Evolutionary conservation across 306 rosid species (phyloP).

Genomic region (Oemleria cerasiformis): DNA sequence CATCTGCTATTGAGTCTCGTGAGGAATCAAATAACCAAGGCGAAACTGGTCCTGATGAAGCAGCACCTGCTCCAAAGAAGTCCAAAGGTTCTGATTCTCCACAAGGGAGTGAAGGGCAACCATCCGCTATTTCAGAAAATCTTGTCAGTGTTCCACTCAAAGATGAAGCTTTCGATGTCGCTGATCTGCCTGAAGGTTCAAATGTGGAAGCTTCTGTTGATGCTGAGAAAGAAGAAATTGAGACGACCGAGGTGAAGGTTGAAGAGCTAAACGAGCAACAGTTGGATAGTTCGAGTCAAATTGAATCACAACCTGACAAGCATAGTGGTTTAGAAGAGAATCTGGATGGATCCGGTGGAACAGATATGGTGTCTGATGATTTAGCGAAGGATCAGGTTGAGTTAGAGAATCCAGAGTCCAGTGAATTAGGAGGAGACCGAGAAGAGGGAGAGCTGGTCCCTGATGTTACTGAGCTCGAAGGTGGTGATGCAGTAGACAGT

Average conservation of each 20-base stretch:
- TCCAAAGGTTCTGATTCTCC: conserved; percentile 63
- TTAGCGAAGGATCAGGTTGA: conserved; percentile 54
- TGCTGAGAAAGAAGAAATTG: conserved; percentile 61
- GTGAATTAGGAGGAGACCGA: conserved; percentile 50
- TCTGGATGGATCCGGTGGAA: conserved; percentile 48
- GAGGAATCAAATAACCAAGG: conserved; percentile 53
- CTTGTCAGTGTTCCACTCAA: conserved; percentile 37
- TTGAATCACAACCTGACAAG: conserved; percentile 50
- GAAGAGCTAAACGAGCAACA: conserved; percentile 57
- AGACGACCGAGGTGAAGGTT: conserved; percentile 41
- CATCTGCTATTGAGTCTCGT: conserved; percentile 55
- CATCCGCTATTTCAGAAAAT: conserved; percentile 40
- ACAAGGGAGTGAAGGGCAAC: conserved; percentile 52
- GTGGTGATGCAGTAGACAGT: conserved; percentile 42
- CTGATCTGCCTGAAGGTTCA: conserved; percentile 58
- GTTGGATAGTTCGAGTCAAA: conserved; percentile 42
- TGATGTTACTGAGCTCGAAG: conserved; percentile 61
- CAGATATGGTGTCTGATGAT: conserved; percentile 51
- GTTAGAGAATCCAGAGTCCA: conserved; percentile 50
- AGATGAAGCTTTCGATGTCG: conserved; percentile 55
- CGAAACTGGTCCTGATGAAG: conserved; percentile 50
- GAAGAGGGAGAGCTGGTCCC: conserved; percentile 89
- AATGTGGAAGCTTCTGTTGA: conserved; percentile 53
- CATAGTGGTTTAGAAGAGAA: conserved; percentile 48
- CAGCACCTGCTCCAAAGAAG: conserved; percentile 56